Evolutionary conservation across 345 rosid genomes (phyloP).

Genomic region (Acer yangbiense): DNA sequence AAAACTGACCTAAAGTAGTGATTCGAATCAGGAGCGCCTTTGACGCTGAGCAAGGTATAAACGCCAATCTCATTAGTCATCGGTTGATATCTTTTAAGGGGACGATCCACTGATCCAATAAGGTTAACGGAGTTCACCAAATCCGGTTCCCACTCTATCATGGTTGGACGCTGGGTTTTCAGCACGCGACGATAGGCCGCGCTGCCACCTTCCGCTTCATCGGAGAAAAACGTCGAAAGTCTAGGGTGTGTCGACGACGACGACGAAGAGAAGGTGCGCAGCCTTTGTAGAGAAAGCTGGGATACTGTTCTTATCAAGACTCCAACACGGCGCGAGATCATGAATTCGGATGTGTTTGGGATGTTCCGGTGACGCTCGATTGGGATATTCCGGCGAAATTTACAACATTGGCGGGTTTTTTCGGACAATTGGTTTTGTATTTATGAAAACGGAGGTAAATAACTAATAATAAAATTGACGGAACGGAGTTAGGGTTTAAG

Average conservation of each 20-base stretch:
- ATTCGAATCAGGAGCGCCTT: conserved; percentile 30
- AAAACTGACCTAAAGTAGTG: conserved; percentile 53
- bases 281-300: conserved; percentile 26
- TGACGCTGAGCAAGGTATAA: conserved; percentile 43
- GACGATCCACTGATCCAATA: conserved; percentile 53
- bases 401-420: background rate
- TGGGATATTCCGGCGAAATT: background rate
- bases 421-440: background rate
- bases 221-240: conserved; percentile 33
- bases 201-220: conserved; percentile 42
- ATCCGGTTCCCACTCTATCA: conserved; percentile 28
- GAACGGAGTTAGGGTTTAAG: background rate
- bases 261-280: conserved; percentile 24
- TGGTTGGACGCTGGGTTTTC: conserved; percentile 58
- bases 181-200: conserved; percentile 49
- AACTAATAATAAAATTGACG: too few relatives aligned
- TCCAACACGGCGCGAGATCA: conserved; percentile 41
- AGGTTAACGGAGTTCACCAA: conserved; percentile 53
- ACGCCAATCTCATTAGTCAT: conserved; percentile 34
- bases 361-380: background rate
- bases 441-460: background rate
- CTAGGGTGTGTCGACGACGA: conserved; percentile 23
- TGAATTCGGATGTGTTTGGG: conserved; percentile 10
- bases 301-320: conserved; percentile 30
- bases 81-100: conserved; percentile 26